phyloP scores from a whole-genome alignment of 163 green algal species.

The Prototheca stagnorum region DNA sequence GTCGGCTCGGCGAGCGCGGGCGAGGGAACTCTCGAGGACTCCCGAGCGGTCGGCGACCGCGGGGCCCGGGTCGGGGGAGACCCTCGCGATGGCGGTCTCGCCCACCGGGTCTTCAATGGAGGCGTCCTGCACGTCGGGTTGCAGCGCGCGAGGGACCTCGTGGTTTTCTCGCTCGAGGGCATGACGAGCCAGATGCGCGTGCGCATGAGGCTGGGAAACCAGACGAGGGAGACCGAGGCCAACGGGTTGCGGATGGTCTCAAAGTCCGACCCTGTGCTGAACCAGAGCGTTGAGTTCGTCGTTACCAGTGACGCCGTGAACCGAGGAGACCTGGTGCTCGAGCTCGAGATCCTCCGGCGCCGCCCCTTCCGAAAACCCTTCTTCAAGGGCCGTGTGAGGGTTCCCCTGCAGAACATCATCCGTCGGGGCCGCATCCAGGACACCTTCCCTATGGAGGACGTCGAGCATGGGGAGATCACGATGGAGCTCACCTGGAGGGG shows the following conservation, averaged over 20 bases:
- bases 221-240: neutral
- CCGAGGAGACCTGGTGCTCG: constrained; percentile 1
- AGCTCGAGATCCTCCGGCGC: constrained; percentile 8
- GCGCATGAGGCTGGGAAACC: neutral
- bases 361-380: neutral
- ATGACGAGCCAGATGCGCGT: constrained; percentile 9
- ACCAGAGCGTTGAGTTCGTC: constrained; percentile 16
- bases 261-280: constrained; percentile 13
- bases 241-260: neutral
- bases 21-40: no score
- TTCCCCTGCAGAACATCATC: constrained; percentile 10
- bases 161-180: neutral
- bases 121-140: constrained; percentile 12
- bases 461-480: neutral
- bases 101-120: constrained; percentile 1
- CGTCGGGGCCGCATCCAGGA: neutral
- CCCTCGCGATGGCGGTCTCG: neutral
- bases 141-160: constrained; percentile 1
- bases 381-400: constrained; percentile 7
- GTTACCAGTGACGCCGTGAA: constrained; percentile 7
- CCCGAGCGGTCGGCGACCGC: neutral
- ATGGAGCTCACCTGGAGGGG: constrained; percentile 8
- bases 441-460: constrained; percentile 7
- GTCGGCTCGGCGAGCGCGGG: no score
- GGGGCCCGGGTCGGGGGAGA: neutral